phyloP scores from a whole-genome alignment of 2,329 filamentous ascomycete species.

The Colletotrichum sublineola region DNA sequence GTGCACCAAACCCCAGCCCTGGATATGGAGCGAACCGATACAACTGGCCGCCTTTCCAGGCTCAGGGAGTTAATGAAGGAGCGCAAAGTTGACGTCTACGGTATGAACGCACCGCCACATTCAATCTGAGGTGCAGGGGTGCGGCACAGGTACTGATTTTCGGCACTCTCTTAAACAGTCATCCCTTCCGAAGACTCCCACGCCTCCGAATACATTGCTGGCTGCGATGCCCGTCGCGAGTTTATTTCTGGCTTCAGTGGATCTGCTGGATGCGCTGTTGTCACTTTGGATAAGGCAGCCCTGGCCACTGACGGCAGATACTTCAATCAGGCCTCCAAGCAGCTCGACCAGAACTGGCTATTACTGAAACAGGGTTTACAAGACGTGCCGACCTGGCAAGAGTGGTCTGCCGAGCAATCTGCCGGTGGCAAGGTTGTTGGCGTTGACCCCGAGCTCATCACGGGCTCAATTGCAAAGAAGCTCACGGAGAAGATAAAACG shows the following conservation, averaged over 20 bases:
- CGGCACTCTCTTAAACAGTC: constrained; percentile 67
- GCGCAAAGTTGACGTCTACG: constrained; percentile 90
- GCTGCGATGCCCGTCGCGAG: constrained; percentile 91
- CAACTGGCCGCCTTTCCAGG: constrained; percentile 78
- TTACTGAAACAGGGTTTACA: constrained; percentile 93
- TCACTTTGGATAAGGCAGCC: constrained; percentile 88
- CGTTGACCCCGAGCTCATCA: constrained; percentile 90
- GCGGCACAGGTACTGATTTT: constrained; percentile 52
- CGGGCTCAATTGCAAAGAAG: constrained; percentile 73
- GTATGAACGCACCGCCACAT: constrained; percentile 63
- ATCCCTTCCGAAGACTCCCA: constrained; percentile 97
- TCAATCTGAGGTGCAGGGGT: constrained; percentile 7
- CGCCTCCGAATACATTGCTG: constrained; percentile 97
- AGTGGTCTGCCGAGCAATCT: constrained; percentile 92
- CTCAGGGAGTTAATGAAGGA: constrained; percentile 90
- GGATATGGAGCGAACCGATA: constrained; percentile 83
- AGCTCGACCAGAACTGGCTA: constrained; percentile 92
- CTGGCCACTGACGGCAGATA: constrained; percentile 96
- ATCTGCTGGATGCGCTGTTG: constrained; percentile 91
- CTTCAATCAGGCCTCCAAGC: constrained; percentile 94
- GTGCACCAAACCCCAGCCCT: constrained; percentile 41
- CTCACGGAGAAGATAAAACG: constrained; percentile 89
- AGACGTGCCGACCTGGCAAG: constrained; percentile 96
- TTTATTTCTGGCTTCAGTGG: constrained; percentile 96
- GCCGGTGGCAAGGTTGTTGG: constrained; percentile 88